A percentile compares a stretch with the other conserved stretches of the same genome.
Conservation (phyloP, 2,329 filamentous ascomycete species). For the Diaporthe citrichinensis region DNA sequence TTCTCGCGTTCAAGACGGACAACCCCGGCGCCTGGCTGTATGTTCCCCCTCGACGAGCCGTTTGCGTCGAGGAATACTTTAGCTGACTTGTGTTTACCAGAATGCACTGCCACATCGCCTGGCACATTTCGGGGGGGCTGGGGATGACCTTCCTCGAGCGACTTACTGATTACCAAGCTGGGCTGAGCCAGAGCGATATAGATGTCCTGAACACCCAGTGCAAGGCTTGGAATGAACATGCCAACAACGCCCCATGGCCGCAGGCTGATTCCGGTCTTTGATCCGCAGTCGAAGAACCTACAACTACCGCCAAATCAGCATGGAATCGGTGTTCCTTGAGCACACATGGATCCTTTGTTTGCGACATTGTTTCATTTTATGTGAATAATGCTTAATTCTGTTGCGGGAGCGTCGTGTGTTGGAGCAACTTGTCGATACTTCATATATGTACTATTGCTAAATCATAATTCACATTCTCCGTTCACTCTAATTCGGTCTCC, state of each 20-base stretch:
- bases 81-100: neutral
- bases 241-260: conserved; percentile 23
- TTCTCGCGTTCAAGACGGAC: conserved; percentile 61
- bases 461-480: conserved; percentile 2
- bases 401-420: neutral
- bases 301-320: neutral
- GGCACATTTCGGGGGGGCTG: conserved; percentile 39
- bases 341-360: neutral
- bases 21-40: conserved; percentile 62
- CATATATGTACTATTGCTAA: neutral
- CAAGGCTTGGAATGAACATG: conserved; percentile 36
- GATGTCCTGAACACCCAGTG: conserved; percentile 36
- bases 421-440: neutral
- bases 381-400: neutral
- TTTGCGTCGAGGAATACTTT: neutral
- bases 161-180: conserved; percentile 26
- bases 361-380: neutral
- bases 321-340: neutral
- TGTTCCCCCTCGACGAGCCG: neutral
- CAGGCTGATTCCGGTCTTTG: conserved; percentile 39
- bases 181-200: conserved; percentile 25
- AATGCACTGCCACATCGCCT: conserved; percentile 42
- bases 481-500: neutral
- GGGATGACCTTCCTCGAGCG: conserved; percentile 39
- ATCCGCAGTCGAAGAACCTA: neutral